These are phyloP conservation scores for Zelopaecilomyces penicillatus DNA, from an alignment of 2,329 filamentous ascomycete genomes.

Conservation along the genomic window DNA sequence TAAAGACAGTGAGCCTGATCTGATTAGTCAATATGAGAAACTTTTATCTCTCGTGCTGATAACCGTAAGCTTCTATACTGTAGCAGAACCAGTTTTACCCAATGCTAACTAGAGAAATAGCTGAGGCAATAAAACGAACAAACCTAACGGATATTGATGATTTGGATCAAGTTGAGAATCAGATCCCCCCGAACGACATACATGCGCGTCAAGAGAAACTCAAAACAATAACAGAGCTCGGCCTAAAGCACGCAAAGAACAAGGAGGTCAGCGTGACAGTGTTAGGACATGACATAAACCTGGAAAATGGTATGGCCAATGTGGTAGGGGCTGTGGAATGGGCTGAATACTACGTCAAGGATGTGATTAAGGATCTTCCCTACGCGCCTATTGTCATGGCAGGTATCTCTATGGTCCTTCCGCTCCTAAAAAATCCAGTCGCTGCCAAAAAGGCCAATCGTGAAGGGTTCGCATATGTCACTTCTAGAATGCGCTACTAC, in stretches of 20 bases:
- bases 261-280: not conserved
- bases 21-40: not conserved
- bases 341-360: not conserved
- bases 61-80: no score
- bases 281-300: conserved; percentile 1
- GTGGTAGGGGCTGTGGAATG: not conserved
- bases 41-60: no score
- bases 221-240: not conserved
- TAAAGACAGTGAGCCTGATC: not conserved
- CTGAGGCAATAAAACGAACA: no score
- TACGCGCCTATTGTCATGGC: conserved; percentile 1
- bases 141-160: not conserved
- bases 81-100: no score
- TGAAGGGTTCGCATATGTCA: conserved; percentile 1
- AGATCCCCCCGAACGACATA: not conserved
- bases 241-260: not conserved
- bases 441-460: not conserved
- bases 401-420: conserved; percentile 3
- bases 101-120: no score
- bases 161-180: not conserved
- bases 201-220: not conserved
- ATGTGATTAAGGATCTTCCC: not conserved
- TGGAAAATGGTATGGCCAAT: not conserved
- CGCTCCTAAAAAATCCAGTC: not conserved
- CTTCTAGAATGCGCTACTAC: conserved; percentile 1